Base-by-base conservation (phyloP, 345 rosid species). In the Hypericum androsaemum region DNA sequence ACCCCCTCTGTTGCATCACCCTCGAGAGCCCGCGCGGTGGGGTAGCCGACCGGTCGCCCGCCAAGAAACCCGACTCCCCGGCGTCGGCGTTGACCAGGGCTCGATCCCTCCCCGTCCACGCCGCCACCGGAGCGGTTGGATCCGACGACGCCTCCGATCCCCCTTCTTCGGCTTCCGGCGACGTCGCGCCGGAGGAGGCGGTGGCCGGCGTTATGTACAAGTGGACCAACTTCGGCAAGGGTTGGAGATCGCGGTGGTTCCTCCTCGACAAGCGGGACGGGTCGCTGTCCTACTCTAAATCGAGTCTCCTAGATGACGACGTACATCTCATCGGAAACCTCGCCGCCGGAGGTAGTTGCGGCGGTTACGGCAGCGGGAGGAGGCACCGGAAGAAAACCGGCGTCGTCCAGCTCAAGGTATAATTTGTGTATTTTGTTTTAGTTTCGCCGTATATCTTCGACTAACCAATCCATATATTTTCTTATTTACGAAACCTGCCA, bases 161-260 rank as follows among this genome's bases (percentile, higher is more conserved):
- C 37, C 35, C 37, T 5, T 7, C 50, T 3, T 40, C 53, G 64
- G 81, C n/a, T n/a, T n/a, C n/a, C n/a, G n/a, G n/a, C n/a, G n/a
- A n/a, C n/a, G n/a, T n/a, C n/a, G n/a, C 90, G 72, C 83, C 96
- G 61, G 84, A 80, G 61, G 43, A 77, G 10, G 70, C 83, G 10
- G 90, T 83, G 6, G 95, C 90, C 42, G 98, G 98, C 54, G 73
- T 84, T 16, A 74, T 92, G 36, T 74, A 81, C 52, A 92, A 92
- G 82, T 92, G 98, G 98, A 92, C 98, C 0, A 92, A 92, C 74
- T 92, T 79, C 71, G 87, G 98, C 6, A 92, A 84, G 58, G 96
- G 98, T 35, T 92, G 98, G 97, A 88, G 96, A 80, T 88, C 94
- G 64, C 75, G 98, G 57, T 92, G 94, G 94, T 88, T 92, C 71